phyloP scores from a whole-genome alignment of 2,329 filamentous ascomycete genomes.

The Fusarium devonianum region DNA sequence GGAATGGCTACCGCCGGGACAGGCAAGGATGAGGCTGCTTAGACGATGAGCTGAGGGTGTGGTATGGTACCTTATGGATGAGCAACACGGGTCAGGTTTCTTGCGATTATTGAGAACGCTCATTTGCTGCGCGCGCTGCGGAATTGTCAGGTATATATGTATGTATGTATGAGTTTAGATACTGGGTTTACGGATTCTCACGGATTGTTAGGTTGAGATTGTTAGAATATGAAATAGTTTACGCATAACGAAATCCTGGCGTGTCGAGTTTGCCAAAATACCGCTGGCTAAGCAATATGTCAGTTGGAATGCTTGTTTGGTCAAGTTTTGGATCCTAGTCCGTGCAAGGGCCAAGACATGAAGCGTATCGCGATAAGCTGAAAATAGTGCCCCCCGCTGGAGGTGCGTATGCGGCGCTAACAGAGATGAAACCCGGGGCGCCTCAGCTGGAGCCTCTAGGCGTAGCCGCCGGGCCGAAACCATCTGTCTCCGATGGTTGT shows the following conservation, averaged over 20 bases:
- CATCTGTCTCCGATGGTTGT: neutral
- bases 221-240: conserved; percentile 18
- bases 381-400: conserved; percentile 1
- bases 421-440: conserved; percentile 35
- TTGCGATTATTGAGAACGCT: neutral
- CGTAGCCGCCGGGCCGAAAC: conserved; percentile 23
- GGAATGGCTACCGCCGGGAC: conserved; percentile 45
- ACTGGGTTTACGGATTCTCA: conserved; percentile 26
- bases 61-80: conserved; percentile 30
- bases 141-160: neutral
- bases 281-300: no score
- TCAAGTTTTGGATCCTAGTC: no score
- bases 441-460: conserved; percentile 28
- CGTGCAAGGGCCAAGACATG: neutral
- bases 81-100: conserved; percentile 1
- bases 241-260: no score
- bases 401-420: conserved; percentile 25
- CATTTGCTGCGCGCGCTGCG: conserved; percentile 9
- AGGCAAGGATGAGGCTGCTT: conserved; percentile 45
- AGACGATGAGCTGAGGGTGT: no score
- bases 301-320: neutral
- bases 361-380: conserved; percentile 27
- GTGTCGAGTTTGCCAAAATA: no score
- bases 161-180: conserved; percentile 23
- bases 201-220: conserved; percentile 22